Base-by-base conservation (phyloP, 2,329 filamentous ascomycete genomes). In the Sclerotinia sclerotiorum region DNA sequence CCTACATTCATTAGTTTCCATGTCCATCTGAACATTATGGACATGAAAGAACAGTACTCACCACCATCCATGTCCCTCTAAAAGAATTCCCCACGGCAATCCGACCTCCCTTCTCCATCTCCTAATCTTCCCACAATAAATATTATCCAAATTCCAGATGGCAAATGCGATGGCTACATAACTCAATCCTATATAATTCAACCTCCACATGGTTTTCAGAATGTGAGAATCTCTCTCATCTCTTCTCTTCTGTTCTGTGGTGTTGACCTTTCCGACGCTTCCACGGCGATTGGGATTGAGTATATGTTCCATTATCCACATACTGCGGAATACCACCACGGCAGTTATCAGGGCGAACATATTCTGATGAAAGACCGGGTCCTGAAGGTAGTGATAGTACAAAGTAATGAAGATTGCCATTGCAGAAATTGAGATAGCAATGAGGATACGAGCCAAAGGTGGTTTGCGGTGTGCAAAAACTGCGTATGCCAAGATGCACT, bases 91-190 rank as follows among this genome's bases (percentile, higher is more conserved):
- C 39, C 57, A 60, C 24, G 57, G 57, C 7, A 60, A 4, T n/a
- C 42, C 57, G 4, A 46, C 2, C 5, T 60, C 57, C 24, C 57
- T 60, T 2, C 57, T 60, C 57, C 57, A 60, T 15, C 42, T 60
- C 24, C 39, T 46, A 7, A 60, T 60, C 2, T 42, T 32, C 1
- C 57, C 39, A 46, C 39, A 60, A 46, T 46, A 60, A 44, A 60
- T 60, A 13, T 60, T 60, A 13, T 60, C 57, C 42, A 60, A 60
- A 46, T 60, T 60, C 57, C 57, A 60, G 6, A 60, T 60, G 5
- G 27, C 42, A 32, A 60, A 60, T 29, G 57, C 57, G 5, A 44
- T 27, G 1, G 57, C 57, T 29, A 60, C 57, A 10, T 60, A 60
- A 29, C 39, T 21, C 13, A 60, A 46, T 3, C 39, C 57, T 27